Conservation (phyloP, 1,284 basidiomycete species). For the Malassezia pachydermatis region DNA sequence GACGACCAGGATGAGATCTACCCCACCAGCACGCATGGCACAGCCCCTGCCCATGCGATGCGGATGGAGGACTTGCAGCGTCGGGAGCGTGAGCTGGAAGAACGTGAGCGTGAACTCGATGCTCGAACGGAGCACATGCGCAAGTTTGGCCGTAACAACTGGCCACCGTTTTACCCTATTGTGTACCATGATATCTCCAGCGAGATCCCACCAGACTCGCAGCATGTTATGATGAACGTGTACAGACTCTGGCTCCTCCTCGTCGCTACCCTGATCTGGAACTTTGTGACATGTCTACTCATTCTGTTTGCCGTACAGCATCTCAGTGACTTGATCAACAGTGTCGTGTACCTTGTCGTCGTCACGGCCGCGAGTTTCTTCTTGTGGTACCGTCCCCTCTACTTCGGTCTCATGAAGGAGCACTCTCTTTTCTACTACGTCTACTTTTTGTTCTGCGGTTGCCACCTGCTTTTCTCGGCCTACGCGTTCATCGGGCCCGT, state of each 20-base stretch:
- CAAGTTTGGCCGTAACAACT: conserved; percentile 73
- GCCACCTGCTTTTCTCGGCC: conserved; percentile 77
- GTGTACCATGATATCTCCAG: conserved; percentile 83
- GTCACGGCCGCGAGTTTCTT: conserved; percentile 74
- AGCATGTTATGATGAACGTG: conserved; percentile 67
- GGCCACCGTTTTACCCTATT: conserved; percentile 81
- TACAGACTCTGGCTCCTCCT: conserved; percentile 50
- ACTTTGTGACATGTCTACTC: conserved; percentile 81
- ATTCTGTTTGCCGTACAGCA: conserved; percentile 70
- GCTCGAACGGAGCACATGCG: conserved; percentile 59
- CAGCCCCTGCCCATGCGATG: conserved; percentile 45
- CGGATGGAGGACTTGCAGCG: conserved; percentile 59
- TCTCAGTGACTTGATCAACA: conserved; percentile 62
- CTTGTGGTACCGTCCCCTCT: conserved; percentile 72
- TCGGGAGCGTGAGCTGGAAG: conserved; percentile 68
- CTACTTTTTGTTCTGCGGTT: conserved; percentile 80
- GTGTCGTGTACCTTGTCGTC: conserved; percentile 67
- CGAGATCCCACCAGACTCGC: conserved; percentile 74
- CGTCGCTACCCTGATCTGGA: conserved; percentile 66
- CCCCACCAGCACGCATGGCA: conserved; percentile 20
- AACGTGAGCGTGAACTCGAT: conserved; percentile 62
- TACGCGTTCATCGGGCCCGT: conserved; percentile 48
- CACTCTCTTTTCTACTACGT: conserved; percentile 58
- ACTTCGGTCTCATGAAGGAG: conserved; percentile 93
- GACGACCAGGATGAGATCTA: conserved; percentile 19